Evolutionary conservation across 2,329 filamentous ascomycete genomes (phyloP), one percentile per base, ranked within the genome.

Genomic region (Arthrobotrys sinensis): DNA sequence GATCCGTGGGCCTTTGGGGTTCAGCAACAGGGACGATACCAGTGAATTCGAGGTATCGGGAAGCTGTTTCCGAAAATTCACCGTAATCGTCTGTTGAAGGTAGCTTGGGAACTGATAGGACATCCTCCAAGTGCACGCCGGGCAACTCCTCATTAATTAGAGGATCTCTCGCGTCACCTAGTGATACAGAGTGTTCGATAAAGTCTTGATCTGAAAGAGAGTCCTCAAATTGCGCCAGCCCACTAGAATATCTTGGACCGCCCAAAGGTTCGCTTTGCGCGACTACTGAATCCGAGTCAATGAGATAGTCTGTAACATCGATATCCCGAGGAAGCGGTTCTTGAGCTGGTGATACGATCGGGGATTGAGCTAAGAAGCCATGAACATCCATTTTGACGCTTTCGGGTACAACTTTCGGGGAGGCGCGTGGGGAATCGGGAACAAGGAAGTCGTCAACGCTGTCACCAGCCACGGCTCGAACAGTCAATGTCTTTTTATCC

Each of bases 321-420:
- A 71, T n/a, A 36, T 68, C 45, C 4, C 55, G 14, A 11, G 16
- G 3, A 2, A 34, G 2, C 1, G n/a, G 4, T 5, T 57, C 43
- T 1, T 36, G 24, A 19, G 21, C 12, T 19, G 43, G n/a, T n/a
- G 45, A 38, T 4, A 12, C n/a, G 38, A 32, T 10, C 5, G 75
- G 34, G 6, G 75, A 72, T 16, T 64, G 19, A 19, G 64, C 11
- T 4, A 67, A 53, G 38, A 78, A 78, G n/a, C 68, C 45, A 12
- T 63, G 43, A 5, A 63, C 21, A 46, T 72, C 19, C 12, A 43
- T 36, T 10, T 55, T n/a, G 5, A 14, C 28, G 1, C 8, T 40
- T 12, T 12, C 50, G 1, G n/a, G 14, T 11, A 12, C 2, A 14
- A 12, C 36, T 24, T 36, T 28, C 14, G 50, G 32, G 3, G 62